These are phyloP conservation scores for Knufia petricola DNA, from an alignment of 2,329 filamentous ascomycete species.

Conservation along the genomic window DNA sequence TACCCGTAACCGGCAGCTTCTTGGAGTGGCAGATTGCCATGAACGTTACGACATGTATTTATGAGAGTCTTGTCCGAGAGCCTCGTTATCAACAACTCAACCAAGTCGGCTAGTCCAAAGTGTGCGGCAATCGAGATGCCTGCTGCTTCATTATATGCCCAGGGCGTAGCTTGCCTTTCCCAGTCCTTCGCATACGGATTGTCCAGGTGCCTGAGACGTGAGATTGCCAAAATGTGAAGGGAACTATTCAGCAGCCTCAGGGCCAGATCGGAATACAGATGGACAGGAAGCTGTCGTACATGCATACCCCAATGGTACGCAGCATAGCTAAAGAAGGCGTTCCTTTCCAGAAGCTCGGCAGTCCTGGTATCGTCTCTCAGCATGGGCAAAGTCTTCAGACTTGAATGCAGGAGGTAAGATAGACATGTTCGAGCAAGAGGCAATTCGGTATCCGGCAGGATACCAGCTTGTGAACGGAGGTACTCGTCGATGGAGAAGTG, in stretches of 20 bases:
- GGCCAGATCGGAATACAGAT: constrained; percentile 13
- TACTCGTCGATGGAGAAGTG: constrained; percentile 30
- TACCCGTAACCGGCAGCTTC: constrained; percentile 18
- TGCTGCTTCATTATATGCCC: constrained; percentile 16
- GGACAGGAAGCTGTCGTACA: constrained; percentile 8
- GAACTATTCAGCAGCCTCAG: constrained; percentile 13
- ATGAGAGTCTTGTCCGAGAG: constrained; percentile 13
- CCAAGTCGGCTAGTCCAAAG: constrained; percentile 18
- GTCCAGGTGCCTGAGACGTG: constrained; percentile 15
- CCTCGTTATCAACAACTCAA: constrained; percentile 12
- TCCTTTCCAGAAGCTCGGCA: constrained; percentile 7
- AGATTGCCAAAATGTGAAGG: constrained; percentile 13
- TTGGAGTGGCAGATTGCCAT: constrained; percentile 19
- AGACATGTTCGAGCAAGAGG: constrained; percentile 21
- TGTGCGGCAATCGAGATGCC: constrained; percentile 16
- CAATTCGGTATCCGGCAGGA: constrained; percentile 26
- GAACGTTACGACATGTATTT: constrained; percentile 24
- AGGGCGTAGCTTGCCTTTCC: constrained; percentile 11
- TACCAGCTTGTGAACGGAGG: constrained; percentile 25
- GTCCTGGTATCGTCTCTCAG: constrained; percentile 12
- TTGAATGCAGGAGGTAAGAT: constrained; percentile 15
- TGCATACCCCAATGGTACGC: constrained; percentile 20
- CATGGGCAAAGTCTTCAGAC: constrained; percentile 11
- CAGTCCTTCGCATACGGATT: constrained; percentile 11
- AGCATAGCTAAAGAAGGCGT: constrained; percentile 19